Base-by-base conservation (phyloP, 306 rosid species). In the Biancaea sappan region DNA sequence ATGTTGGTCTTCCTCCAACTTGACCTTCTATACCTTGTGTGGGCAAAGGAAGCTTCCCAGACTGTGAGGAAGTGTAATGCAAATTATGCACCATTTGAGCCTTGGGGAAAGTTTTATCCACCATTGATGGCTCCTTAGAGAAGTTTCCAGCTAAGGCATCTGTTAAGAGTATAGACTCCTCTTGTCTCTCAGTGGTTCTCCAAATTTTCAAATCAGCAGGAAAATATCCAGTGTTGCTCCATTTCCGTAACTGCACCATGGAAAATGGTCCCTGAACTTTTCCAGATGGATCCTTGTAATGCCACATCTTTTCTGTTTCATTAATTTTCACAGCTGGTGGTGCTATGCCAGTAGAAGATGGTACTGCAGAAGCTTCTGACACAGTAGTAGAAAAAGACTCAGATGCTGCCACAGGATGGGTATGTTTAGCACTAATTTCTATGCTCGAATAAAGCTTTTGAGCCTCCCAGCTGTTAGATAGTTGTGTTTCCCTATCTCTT, bases 221-320 rank as follows among this genome's bases (percentile, higher is more conserved):
- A 71, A 95, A 95, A 76, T 92, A 95, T 71, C 98, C 99, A 19
- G 97, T 95, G 81, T 78, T 89, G 67, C 71, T 92, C 99, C 99
- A 95, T 77, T 95, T 95, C 21, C 99, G 92, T 28, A 95, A 83
- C 81, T 95, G 99, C 59, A 82, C 81, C 69, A 90, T 88, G 29
- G 98, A 95, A 87, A 95, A 95, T 46, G 99, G 99, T 70, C 99
- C 99, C 86, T 95, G 99, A 68, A 90, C 78, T 84, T 95, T 95
- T 56, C 96, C 99, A n/a, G 97, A 82, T 21, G 99, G 99, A 85
- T 95, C 99, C 80, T 87, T 69, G 77, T 95, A 95, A 77, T 80
- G 90, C 99, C 99, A 92, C 15, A 81, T 82, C 83, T 92, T 95
- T 79, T 95, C 98, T 35, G 91, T 26, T 74, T 95, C 99, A 78